Evolutionary conservation across 2,329 filamentous ascomycete species (phyloP).

Genomic region (Fusarium secorum): DNA sequence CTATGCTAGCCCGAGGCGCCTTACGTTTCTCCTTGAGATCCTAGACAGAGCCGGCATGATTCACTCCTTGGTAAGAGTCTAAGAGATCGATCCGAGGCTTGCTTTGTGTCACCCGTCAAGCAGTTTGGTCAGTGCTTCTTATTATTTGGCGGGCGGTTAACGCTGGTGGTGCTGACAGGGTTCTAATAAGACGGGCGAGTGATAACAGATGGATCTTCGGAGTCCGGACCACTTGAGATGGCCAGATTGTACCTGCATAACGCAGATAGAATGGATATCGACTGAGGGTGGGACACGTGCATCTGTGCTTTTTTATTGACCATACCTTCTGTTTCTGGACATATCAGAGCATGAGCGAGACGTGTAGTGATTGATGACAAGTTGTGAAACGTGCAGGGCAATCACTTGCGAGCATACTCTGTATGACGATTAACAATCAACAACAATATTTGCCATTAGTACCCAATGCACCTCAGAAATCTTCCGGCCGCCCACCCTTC

Average conservation of each 20-base stretch:
- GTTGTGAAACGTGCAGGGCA: conserved; percentile 14
- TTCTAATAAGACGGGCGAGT: conserved; percentile 6
- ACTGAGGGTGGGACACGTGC: conserved; percentile 31
- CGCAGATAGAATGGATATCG: conserved; percentile 23
- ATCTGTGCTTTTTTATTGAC: neutral
- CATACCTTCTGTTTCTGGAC: conserved; percentile 17
- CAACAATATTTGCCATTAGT: neutral
- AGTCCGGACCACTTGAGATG: conserved; percentile 34
- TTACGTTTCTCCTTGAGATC: conserved; percentile 25
- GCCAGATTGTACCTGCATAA: conserved; percentile 42
- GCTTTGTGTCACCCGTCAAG: conserved; percentile 4
- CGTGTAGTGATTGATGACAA: neutral
- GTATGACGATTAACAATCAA: neutral
- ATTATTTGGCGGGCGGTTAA: conserved; percentile 22
- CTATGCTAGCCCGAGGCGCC: conserved; percentile 18
- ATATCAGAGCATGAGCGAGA: conserved; percentile 7
- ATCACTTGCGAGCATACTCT: neutral
- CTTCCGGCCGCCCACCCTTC: conserved; percentile 18
- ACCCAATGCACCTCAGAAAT: conserved; percentile 22
- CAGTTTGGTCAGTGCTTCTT: conserved; percentile 18
- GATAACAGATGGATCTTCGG: conserved; percentile 35
- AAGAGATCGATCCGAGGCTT: conserved; percentile 9
- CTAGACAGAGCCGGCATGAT: conserved; percentile 18
- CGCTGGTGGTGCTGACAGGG: conserved; percentile 8
- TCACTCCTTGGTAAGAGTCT: neutral